Percentiles rank a stretch among this genome's conserved stretches.
phyloP scores from a whole-genome alignment of 169 alveolate species.

The Cryptosporidium meleagridis region DNA sequence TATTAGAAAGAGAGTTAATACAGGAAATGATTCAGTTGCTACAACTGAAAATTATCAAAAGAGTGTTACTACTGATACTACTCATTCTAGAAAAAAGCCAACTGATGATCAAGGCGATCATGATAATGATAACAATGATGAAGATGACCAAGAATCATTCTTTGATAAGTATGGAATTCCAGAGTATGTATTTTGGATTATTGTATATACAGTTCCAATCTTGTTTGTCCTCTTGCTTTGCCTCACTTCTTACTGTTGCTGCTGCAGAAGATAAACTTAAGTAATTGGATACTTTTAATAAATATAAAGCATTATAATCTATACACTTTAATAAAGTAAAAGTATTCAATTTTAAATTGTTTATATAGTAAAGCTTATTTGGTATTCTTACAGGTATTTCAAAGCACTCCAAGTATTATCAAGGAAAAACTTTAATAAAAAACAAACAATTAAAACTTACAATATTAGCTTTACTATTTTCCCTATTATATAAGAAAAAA shows the following conservation, averaged over 20 bases:
- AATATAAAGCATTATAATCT: neutral
- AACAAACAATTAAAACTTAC: neutral
- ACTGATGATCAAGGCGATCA: neutral
- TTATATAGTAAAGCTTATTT: neutral
- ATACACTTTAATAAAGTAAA: neutral
- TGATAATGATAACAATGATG: neutral
- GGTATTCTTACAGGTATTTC: neutral
- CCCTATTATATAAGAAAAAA: neutral
- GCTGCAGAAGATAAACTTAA: slow-evolving; percentile 33
- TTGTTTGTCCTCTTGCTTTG: slow-evolving; percentile 15
- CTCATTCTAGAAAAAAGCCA: neutral
- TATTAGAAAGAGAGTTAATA: slow-evolving; percentile 23
- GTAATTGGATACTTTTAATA: neutral
- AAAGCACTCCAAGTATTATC: neutral
- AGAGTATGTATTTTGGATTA: slow-evolving; percentile 40
- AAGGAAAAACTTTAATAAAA: neutral
- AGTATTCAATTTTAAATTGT: neutral
- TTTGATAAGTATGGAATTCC: slow-evolving; percentile 33
- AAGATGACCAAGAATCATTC: slow-evolving; percentile 28
- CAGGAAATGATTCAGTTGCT: neutral
- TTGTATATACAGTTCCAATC: slow-evolving; percentile 42
- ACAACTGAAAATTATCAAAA: slow-evolving; percentile 1
- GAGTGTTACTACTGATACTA: neutral
- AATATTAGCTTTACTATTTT: neutral
- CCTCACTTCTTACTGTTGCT: slow-evolving; percentile 28